Conservation (phyloP, 2,329 filamentous ascomycete genomes). For the Nemania diffusa region DNA sequence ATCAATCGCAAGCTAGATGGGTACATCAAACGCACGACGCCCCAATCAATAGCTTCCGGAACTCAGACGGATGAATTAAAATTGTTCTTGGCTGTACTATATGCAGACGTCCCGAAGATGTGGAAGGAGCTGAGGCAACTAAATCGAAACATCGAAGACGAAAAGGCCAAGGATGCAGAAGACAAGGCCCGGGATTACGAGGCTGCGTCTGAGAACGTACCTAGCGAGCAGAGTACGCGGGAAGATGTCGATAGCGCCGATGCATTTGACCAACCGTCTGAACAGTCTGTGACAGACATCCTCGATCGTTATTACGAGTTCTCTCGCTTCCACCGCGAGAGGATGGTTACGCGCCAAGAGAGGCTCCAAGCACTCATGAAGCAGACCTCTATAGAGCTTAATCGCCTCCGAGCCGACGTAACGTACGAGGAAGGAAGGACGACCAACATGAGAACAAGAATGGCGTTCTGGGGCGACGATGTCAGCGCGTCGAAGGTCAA, state of each 20-base stretch:
- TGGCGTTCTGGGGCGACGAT: conserved; percentile 16
- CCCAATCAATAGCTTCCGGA: not conserved
- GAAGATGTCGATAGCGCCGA: not conserved
- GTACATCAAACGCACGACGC: conserved; percentile 4
- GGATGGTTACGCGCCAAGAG: conserved; percentile 16
- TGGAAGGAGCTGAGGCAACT: not conserved
- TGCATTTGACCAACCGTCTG: not conserved
- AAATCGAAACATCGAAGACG: not conserved
- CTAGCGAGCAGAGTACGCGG: not conserved
- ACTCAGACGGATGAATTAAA: conserved; percentile 17
- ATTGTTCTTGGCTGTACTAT: conserved; percentile 1
- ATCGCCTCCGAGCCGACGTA: conserved; percentile 22
- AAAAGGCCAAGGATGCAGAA: not conserved
- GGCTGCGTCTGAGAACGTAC: not conserved
- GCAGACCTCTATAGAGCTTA: conserved; percentile 10
- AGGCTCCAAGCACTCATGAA: conserved; percentile 22
- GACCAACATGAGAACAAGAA: conserved; percentile 12
- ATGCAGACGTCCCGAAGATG: conserved; percentile 1
- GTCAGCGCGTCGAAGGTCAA: not conserved
- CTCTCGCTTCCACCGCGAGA: conserved; percentile 18
- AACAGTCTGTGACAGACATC: conserved; percentile 8
- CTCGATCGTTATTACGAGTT: conserved; percentile 15
- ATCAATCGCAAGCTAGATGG: conserved; percentile 13
- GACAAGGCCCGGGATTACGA: not conserved
- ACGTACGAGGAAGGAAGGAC: conserved; percentile 14